Percentiles rank a stretch among this genome's conserved stretches.
Evolutionary conservation across 1,284 basidiomycete species (phyloP).

Genomic region (Fomitopsis betulina): DNA sequence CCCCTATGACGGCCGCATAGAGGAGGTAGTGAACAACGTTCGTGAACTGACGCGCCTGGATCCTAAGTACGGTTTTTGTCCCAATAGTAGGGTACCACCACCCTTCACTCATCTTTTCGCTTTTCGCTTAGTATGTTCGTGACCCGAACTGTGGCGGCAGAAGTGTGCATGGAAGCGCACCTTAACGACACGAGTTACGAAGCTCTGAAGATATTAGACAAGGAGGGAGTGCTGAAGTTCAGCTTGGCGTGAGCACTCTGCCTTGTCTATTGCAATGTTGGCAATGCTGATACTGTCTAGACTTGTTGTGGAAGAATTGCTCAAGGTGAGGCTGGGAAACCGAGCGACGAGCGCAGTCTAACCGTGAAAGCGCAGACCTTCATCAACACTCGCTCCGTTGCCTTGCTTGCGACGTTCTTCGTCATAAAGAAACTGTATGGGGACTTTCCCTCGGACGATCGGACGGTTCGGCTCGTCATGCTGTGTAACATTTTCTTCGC

Average conservation of each 20-base stretch:
- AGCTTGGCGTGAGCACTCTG: conserved; percentile 39
- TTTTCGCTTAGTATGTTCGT: conserved; percentile 60
- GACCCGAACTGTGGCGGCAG: conserved; percentile 71
- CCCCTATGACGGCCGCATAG: conserved; percentile 44
- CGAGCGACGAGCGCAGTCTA: not conserved
- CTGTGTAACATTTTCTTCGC: conserved; percentile 58
- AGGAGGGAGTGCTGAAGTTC: conserved; percentile 56
- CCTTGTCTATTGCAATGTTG: not conserved
- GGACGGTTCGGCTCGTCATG: conserved; percentile 60
- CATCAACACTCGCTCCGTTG: conserved; percentile 61
- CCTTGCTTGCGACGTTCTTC: conserved; percentile 39
- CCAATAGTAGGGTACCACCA: not conserved
- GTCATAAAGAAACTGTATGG: conserved; percentile 54
- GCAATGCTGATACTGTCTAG: conserved; percentile 27
- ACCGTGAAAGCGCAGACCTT: conserved; percentile 45
- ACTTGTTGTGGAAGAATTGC: conserved; percentile 50
- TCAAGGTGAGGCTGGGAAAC: conserved; percentile 40
- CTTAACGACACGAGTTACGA: conserved; percentile 60
- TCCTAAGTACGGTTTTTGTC: conserved; percentile 42
- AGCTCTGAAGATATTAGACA: conserved; percentile 61
- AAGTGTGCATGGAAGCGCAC: conserved; percentile 74
- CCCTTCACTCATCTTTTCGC: conserved; percentile 9
- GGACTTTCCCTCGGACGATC: conserved; percentile 59
- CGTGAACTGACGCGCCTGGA: conserved; percentile 64
- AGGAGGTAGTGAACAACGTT: conserved; percentile 64